Percentiles rank a stretch among this genome's conserved stretches.
Evolutionary conservation across 2,329 filamentous ascomycete genomes (phyloP).

Genomic region (Aspergillus flavus): DNA sequence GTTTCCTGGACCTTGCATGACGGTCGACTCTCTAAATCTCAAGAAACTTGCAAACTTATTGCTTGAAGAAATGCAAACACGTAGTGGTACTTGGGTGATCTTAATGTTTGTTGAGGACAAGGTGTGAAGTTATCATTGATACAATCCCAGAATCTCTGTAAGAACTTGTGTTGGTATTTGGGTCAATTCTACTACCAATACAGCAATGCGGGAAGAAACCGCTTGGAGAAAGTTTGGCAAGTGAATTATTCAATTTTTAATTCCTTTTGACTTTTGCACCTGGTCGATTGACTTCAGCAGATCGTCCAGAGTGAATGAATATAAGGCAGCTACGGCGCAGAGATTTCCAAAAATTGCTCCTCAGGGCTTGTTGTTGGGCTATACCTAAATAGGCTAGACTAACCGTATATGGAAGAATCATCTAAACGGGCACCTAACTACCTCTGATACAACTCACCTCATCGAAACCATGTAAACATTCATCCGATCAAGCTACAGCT

Average conservation of each 20-base stretch:
- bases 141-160: not conserved
- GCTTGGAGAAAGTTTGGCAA: not conserved
- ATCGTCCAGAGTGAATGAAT: not conserved
- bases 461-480: no score
- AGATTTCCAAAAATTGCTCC: not conserved
- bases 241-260: not conserved
- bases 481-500: no score
- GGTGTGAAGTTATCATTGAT: not conserved
- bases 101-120: not conserved
- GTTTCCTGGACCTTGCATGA: slow-evolving; percentile 10
- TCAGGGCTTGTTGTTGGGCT: not conserved
- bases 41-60: not conserved
- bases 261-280: not conserved
- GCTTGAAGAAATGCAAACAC: not conserved
- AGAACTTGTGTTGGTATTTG: not conserved
- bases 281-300: not conserved
- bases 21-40: not conserved
- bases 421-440: no score
- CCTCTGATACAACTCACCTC: no score
- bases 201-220: not conserved
- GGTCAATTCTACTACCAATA: not conserved
- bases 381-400: not conserved
- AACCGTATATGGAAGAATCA: no score
- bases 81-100: not conserved
- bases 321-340: not conserved